Conservation (phyloP, 345 rosid species). For the Gossypium anomalum region DNA sequence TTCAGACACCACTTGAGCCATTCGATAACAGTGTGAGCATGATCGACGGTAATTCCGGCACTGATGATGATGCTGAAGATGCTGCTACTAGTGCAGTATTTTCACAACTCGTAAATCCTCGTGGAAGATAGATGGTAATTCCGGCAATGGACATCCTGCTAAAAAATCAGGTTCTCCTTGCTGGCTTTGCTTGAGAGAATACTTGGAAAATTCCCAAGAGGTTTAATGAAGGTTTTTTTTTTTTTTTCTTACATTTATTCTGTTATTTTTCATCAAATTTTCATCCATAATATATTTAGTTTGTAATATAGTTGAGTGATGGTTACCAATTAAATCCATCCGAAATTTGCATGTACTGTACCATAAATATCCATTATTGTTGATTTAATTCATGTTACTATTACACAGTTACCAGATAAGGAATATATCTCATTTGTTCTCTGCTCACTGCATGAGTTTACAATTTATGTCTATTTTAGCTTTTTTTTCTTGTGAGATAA, state of each 20-base stretch:
- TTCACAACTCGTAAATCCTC: conserved; percentile 96
- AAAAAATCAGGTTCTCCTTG: conserved; percentile 13
- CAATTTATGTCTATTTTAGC: too few relatives aligned
- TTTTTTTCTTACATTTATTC: conserved; percentile 13
- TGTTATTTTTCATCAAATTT: conserved; percentile 27
- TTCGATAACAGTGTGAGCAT: conserved; percentile 86
- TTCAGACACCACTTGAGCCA: conserved; percentile 76
- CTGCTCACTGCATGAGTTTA: not conserved
- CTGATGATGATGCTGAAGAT: conserved; percentile 78
- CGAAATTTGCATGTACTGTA: conserved; percentile 15
- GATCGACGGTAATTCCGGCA: conserved; percentile 53
- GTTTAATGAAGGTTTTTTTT: conserved; percentile 19
- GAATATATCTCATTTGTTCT: not conserved
- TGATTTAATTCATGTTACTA: conserved; percentile 18
- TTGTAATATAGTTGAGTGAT: conserved; percentile 38
- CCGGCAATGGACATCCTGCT: conserved; percentile 14
- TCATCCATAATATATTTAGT: conserved; percentile 26
- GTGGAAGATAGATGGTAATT: conserved; percentile 61
- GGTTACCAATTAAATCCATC: conserved; percentile 23
- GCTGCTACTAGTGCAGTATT: conserved; percentile 91
- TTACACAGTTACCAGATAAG: not conserved
- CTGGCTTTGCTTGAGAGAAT: conserved; percentile 12
- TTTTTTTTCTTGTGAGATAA: too few relatives aligned
- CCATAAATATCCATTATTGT: conserved; percentile 22
- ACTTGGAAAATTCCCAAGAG: conserved; percentile 15